Evolutionary conservation across 2,329 filamentous ascomycete genomes (phyloP), one percentile per base, ranked within the genome.

Genomic region (Calonectria pseudoturangicola): DNA sequence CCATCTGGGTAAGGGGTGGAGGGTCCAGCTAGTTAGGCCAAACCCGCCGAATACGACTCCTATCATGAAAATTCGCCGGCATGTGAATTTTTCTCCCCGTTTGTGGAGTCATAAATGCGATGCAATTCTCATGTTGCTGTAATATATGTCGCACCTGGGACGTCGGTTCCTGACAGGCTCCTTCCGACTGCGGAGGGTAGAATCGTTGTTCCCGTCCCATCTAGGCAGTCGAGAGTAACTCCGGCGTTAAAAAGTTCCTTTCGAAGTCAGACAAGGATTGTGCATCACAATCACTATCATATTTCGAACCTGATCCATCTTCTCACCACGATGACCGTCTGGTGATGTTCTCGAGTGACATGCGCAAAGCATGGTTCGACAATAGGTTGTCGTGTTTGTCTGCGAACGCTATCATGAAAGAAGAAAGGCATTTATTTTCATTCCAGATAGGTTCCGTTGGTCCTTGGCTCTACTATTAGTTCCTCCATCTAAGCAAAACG

Each of bases 71-170:
- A 60, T 4, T 28, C 66, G 36, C 33, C 25, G 43, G n/a, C 45
- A n/a, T 51, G 41, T 30, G 41, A 21, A 36, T n/a, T 48, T 15
- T 43, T 41, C 27, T 33, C 30, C 30, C 30, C 27, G 47, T 15
- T 21, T 15, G 66, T 12, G 67, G 58, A 48, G 36, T 47, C 18
- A 47, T 45, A n/a, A 43, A 50, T 63, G 47, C n/a, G 45, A 27
- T 15, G 58, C 64, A 15, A 16, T 64, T 27, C 15, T 10, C 13
- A 21, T 27, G 8, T 28, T 21, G 4, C 9, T 41, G 15, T 7
- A 21, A 18, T 63, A 30, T 47, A 47, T 51, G 25, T 58, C 43
- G 43, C 28, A 50, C 43, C 10, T 50, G 18, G 43, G 43, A 45
- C 13, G 64, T 36, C 25, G 21, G 13, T 36, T 5, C 25, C 25